phyloP scores from a whole-genome alignment of 257 asterid genomes.

The Capsicum chinense region DNA sequence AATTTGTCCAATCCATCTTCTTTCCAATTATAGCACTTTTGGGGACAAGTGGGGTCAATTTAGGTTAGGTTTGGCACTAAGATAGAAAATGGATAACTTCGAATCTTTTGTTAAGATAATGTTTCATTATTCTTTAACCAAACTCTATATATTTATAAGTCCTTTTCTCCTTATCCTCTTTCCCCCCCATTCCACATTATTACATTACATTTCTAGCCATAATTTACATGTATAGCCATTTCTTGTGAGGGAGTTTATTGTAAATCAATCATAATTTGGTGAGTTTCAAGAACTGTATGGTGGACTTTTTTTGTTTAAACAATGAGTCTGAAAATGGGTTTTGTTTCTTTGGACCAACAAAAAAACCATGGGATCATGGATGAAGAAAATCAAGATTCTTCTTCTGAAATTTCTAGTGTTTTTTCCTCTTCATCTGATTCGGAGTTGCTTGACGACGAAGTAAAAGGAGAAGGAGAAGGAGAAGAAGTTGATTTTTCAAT shows the following conservation, averaged over 20 bases:
- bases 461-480: neutral
- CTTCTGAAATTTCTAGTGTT: constrained; percentile 32
- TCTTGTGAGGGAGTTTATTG: neutral
- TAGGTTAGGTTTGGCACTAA: constrained; percentile 22
- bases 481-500: neutral
- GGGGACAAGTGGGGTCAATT: constrained; percentile 3
- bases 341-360: constrained; percentile 36
- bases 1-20: neutral
- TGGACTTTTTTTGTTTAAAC: constrained; percentile 26
- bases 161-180: neutral
- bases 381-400: constrained; percentile 27
- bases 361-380: constrained; percentile 51
- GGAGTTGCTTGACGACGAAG: constrained; percentile 44
- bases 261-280: neutral
- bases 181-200: neutral
- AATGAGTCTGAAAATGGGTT: constrained; percentile 39
- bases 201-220: too few relatives aligned
- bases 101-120: constrained; percentile 21
- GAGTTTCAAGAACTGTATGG: constrained; percentile 32
- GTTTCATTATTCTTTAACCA: neutral
- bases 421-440: constrained; percentile 35
- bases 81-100: constrained; percentile 31
- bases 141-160: neutral
- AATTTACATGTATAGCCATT: neutral
- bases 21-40: constrained; percentile 12